Percentiles rank a stretch among this genome's conserved stretches.
Evolutionary conservation across 164 flowering plant genomes (phyloP).

Genomic region (Stephania cephalantha): DNA sequence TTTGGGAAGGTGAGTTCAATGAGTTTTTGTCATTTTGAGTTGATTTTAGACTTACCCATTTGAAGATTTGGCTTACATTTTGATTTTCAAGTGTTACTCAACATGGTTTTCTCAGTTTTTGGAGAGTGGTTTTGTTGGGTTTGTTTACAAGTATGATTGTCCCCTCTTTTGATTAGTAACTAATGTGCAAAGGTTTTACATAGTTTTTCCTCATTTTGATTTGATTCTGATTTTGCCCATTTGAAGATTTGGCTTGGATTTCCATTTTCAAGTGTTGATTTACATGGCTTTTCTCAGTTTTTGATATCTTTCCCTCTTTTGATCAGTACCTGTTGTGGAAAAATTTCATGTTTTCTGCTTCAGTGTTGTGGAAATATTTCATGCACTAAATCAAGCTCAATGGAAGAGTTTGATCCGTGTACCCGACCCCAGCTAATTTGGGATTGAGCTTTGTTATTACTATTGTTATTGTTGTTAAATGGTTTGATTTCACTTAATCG

Average conservation of each 20-base stretch:
- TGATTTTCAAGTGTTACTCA: not conserved
- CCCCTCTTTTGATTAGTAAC: no score
- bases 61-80: not conserved
- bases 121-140: not conserved
- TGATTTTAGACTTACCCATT: not conserved
- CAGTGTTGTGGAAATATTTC: no score
- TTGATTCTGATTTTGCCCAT: not conserved
- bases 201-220: no score
- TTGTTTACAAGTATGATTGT: not conserved
- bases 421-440: no score
- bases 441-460: no score
- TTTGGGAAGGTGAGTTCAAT: constrained; percentile 61
- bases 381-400: no score
- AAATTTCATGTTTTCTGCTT: no score
- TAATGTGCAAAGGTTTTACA: no score
- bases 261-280: not conserved
- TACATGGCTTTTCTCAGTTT: no score
- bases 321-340: no score
- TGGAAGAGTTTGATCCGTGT: no score
- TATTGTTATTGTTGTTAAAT: not conserved
- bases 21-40: not conserved
- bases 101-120: not conserved
- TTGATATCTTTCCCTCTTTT: not conserved
- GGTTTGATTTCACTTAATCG: not conserved
- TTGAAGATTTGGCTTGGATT: not conserved